These are phyloP conservation scores for Porcisia deanei DNA, from an alignment of 208 protist species.

Conservation along the genomic window DNA sequence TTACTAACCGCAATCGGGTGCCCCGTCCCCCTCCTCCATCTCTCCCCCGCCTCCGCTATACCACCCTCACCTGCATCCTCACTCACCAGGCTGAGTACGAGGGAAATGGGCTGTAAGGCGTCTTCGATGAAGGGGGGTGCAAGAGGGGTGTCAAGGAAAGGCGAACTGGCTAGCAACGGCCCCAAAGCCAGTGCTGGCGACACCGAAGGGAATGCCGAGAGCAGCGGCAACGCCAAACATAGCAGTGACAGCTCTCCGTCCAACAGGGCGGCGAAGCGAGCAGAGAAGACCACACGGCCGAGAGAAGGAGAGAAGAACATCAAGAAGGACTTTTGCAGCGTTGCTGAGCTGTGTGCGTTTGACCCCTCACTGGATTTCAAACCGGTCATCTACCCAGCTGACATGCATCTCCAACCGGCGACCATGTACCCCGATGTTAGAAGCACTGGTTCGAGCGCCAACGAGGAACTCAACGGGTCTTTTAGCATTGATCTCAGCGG, in stretches of 20 bases:
- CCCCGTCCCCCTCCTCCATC: background rate
- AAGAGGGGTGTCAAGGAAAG: background rate
- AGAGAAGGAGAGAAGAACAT: background rate
- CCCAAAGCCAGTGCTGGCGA: background rate
- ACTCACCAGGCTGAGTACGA: background rate
- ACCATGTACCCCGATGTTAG: background rate
- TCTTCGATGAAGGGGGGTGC: background rate
- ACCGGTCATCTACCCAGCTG: background rate
- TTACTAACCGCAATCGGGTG: too few species aligned
- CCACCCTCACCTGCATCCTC: background rate
- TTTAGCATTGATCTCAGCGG: constrained; percentile 31
- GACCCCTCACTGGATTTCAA: background rate
- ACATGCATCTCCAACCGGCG: background rate
- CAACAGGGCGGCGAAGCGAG: too few species aligned
- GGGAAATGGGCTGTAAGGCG: constrained; percentile 3
- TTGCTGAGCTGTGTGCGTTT: background rate
- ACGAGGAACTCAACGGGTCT: constrained; percentile 23
- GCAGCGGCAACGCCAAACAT: background rate
- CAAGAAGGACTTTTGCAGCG: background rate
- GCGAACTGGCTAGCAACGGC: background rate
- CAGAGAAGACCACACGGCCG: background rate
- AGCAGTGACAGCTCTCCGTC: background rate
- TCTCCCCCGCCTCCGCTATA: background rate
- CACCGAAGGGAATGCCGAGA: background rate
- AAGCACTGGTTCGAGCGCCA: constrained; percentile 5